phyloP scores from a whole-genome alignment of 257 asterid genomes.

The Solanum lycopersicoides region DNA sequence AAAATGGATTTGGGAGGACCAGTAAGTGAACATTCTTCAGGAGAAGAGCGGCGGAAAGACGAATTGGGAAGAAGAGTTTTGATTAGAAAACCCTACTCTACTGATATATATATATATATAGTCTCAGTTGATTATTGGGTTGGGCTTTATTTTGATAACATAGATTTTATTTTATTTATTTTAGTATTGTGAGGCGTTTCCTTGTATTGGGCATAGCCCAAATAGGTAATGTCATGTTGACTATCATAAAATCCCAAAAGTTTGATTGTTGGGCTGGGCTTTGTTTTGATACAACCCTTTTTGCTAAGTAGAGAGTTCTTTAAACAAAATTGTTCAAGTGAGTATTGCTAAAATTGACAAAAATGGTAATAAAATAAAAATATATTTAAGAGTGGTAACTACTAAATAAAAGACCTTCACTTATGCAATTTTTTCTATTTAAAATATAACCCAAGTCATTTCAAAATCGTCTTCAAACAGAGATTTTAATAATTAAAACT shows the following conservation, averaged over 20 bases:
- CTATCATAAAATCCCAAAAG: too few relatives aligned
- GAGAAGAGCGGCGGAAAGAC: neutral
- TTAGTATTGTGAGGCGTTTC: too few relatives aligned
- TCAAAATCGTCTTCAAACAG: neutral
- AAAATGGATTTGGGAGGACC: neutral
- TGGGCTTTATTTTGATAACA: neutral
- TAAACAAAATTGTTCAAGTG: neutral
- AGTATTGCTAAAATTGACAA: neutral
- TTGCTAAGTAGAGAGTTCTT: too few relatives aligned
- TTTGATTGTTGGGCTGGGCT: too few relatives aligned
- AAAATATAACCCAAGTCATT: neutral
- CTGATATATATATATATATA: too few relatives aligned
- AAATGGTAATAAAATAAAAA: too few relatives aligned
- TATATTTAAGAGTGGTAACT: neutral
- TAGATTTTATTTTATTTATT: too few relatives aligned
- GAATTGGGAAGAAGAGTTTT: neutral
- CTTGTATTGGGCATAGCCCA: too few relatives aligned
- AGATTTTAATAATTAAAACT: neutral
- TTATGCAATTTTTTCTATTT: neutral
- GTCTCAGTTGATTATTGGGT: neutral
- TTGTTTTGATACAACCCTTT: neutral
- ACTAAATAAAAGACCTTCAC: neutral
- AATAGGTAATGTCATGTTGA: too few relatives aligned
- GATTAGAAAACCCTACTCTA: neutral
- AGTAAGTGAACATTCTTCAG: neutral